Evolutionary conservation across 805 yeast genomes (phyloP), one percentile per base, ranked within the genome.

Genomic region (Metschnikowia gruessii): DNA sequence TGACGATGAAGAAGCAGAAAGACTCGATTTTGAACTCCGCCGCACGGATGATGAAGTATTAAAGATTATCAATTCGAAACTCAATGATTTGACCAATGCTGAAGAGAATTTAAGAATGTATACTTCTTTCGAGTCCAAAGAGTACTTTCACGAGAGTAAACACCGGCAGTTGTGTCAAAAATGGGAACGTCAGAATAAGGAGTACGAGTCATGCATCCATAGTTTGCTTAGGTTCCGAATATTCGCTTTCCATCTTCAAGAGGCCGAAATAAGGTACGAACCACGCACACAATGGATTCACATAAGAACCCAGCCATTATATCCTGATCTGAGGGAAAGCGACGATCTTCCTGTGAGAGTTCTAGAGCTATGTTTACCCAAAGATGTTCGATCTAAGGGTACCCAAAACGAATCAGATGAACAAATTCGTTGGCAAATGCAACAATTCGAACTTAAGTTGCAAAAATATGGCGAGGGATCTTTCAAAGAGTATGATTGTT

Each of bases 231-330:
- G 26, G n/a, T 13, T 17, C 4, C 31, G 32, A 7, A 2, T 37
- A 6, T 8, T 19, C 10, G 13, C 24, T 1, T 37, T 37, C 26
- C 42, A 43, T 4, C 29, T 43, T 13, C 11, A 28, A 17, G 6
- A 43, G 13, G 34, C 46, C 6, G 8, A 16, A n/a, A 34, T 29
- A 12, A 37, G 46, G 19, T 26, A 21, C 10, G 46, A 43, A 4
- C 34, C 38, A 4, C 46, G 42, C 19, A 43, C 46, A 2, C 29
- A 22, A 17, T 43, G 46, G 42, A 37, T 37, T 12, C 42, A 37
- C 18, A 28, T 37, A 7, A 43, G 11, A 13, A 43, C 42, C 2
- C 34, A 17, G 17, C 18, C 10, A 2, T 31, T 4, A 3, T 3
- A n/a, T 17, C 34, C 34, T 9, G 18, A 31, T 15, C 34, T 31